A percentile compares a stretch with the other conserved stretches of the same genome.
These are phyloP conservation scores for Trametes cubensis DNA, from an alignment of 768 basidiomycete species.

Conservation along the genomic window DNA sequence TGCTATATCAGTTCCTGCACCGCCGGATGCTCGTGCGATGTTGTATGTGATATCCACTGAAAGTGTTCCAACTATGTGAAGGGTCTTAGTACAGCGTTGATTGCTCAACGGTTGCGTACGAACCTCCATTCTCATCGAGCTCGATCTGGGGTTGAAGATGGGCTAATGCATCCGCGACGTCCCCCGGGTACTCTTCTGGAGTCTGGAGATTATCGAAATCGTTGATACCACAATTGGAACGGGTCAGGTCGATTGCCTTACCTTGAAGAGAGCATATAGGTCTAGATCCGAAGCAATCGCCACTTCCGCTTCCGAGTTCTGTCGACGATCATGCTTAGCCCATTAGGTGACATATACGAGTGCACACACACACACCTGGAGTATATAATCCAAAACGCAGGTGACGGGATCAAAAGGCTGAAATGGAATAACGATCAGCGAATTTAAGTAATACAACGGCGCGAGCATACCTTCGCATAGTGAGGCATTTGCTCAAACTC, in stretches of 20 bases:
- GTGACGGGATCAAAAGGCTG: slow-evolving; percentile 18
- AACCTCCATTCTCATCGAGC: slow-evolving; percentile 10
- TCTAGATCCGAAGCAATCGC: slow-evolving; percentile 18
- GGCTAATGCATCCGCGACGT: not conserved
- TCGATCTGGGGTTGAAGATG: not conserved
- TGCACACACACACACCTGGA: slow-evolving; percentile 3
- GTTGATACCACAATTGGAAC: not conserved
- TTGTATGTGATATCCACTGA: slow-evolving; percentile 1
- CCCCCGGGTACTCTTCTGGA: not conserved
- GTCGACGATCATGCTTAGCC: not conserved
- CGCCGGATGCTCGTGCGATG: not conserved
- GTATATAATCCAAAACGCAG: slow-evolving; percentile 20
- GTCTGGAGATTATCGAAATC: not conserved
- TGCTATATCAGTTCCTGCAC: not conserved
- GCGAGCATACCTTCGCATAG: not conserved
- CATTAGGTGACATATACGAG: not conserved
- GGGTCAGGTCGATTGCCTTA: not conserved
- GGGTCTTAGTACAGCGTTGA: not conserved
- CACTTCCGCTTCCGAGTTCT: slow-evolving; percentile 14
- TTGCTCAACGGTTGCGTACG: not conserved
- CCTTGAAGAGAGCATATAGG: slow-evolving; percentile 12
- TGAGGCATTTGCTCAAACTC: slow-evolving; percentile 1
- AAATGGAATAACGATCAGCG: not conserved
- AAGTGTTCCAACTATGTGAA: not conserved
- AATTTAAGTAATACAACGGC: not conserved